Evolutionary conservation across 2,329 filamentous ascomycete species (phyloP), one percentile per base, ranked within the genome.

Genomic region (Cordyceps tenuipes): DNA sequence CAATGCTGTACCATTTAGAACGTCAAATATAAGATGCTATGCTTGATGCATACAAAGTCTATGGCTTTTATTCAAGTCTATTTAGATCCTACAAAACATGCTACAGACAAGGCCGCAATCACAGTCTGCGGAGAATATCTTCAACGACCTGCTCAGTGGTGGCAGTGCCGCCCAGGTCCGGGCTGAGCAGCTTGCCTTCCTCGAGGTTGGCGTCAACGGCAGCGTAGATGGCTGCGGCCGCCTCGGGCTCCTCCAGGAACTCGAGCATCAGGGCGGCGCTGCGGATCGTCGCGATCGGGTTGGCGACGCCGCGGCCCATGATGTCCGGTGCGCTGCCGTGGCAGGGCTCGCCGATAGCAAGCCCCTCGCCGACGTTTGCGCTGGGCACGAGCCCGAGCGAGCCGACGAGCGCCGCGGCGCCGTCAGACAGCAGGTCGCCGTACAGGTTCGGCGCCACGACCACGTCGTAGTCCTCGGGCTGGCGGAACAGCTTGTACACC

Each of bases 401-500:
- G 50, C 93, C 94, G 31, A 97, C 93, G 34, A 97, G 85, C 2
- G 94, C 94, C 29, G 94, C 94, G 55, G 94, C 93, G 65, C 91
- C 93, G 74, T 99, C 94, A 2, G 91, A 96, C 44, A 99, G 82
- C 66, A 99, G 94, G 75, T 99, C 94, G 66, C 94, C 94, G 77
- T 99, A 97, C 63, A 99, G 83, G 78, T 97, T 97, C 57, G 93
- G 94, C 9, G 93, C 94, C 51, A 99, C 94, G 67, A 99, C 96
- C 66, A 97, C 93, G 73, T 99, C 94, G 84, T 97, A 99, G 70
- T 88, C 88, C 70, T 88, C 83, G 48, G 94, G 94, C 76, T 97
- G 91, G 63, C 93, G 90, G 86, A 97, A 97, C 61, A 99, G 88
- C 81, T 97, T 97, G 85, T 97, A 97, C 61, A 97, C 91, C 94